Percentiles rank a stretch among this genome's conserved stretches.
These are phyloP conservation scores for Suhomyces wounanorum DNA, from an alignment of 1,139 yeast genomes.

Conservation along the genomic window DNA sequence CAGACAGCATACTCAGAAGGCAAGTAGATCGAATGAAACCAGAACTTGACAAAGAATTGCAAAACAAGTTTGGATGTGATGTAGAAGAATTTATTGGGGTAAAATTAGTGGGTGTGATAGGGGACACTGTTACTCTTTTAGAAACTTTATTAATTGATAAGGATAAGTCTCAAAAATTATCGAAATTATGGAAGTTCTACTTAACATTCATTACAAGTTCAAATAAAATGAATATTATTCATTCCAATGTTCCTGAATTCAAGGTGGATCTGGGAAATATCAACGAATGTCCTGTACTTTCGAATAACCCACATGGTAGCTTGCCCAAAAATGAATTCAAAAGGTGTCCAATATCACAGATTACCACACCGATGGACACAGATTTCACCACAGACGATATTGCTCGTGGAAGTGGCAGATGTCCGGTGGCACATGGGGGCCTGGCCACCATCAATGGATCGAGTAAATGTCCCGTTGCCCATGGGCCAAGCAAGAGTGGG, in stretches of 20 bases:
- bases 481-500: background rate
- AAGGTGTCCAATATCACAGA: conserved; percentile 36
- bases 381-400: conserved; percentile 7
- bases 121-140: conserved; percentile 24
- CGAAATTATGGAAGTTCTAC: conserved; percentile 47
- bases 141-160: conserved; percentile 19
- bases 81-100: conserved; percentile 20
- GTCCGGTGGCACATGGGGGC: conserved; percentile 21
- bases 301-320: background rate
- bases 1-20: conserved; percentile 5
- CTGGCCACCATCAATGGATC: background rate
- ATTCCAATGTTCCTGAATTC: conserved; percentile 36
- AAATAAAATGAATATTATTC: conserved; percentile 32
- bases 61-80: conserved; percentile 13
- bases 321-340: conserved; percentile 16
- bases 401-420: conserved; percentile 14
- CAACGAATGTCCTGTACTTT: conserved; percentile 20
- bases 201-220: conserved; percentile 38
- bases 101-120: conserved; percentile 24
- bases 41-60: conserved; percentile 11
- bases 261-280: conserved; percentile 13
- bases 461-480: conserved; percentile 5
- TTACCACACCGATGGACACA: conserved; percentile 28
- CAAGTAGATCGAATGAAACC: conserved; percentile 9
- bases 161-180: conserved; percentile 28